A percentile compares a stretch with the other conserved stretches of the same genome.
Conservation (phyloP, 495 filamentous ascomycete species). For the Talaromyces adpressus region DNA sequence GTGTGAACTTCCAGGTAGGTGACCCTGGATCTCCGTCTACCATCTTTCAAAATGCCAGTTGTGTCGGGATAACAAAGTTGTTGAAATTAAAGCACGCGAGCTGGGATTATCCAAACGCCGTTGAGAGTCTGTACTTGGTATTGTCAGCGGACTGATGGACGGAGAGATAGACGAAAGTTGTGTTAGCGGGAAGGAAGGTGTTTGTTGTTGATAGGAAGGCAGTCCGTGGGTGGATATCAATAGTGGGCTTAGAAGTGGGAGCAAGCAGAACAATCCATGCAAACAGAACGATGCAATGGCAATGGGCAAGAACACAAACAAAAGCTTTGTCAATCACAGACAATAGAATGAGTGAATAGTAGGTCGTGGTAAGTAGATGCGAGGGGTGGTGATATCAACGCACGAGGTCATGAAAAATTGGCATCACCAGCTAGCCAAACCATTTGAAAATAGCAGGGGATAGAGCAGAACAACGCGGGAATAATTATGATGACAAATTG, state of each 20-base stretch:
- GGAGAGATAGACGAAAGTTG: neutral
- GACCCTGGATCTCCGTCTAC: constrained; percentile 89
- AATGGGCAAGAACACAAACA: neutral
- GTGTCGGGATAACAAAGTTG: constrained; percentile 12
- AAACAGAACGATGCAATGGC: neutral
- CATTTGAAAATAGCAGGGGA: neutral
- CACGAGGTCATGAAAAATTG: neutral
- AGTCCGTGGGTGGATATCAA: neutral
- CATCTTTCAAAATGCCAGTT: constrained; percentile 61
- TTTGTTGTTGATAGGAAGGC: neutral
- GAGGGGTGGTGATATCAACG: neutral
- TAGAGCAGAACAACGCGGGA: neutral
- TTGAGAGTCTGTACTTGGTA: neutral
- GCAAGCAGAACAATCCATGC: neutral
- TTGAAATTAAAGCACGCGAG: neutral
- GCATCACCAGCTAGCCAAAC: neutral
- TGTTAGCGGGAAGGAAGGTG: neutral
- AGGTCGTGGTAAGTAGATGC: neutral
- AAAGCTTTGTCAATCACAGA: neutral
- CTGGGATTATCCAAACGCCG: neutral
- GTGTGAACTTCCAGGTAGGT: constrained; percentile 99
- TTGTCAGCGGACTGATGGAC: neutral
- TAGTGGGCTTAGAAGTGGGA: neutral
- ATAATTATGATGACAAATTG: neutral
- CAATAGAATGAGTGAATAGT: neutral